Evolutionary conservation across 371 early-diverging fungal species (phyloP).

Genomic region (Actinomortierella ambigua): DNA sequence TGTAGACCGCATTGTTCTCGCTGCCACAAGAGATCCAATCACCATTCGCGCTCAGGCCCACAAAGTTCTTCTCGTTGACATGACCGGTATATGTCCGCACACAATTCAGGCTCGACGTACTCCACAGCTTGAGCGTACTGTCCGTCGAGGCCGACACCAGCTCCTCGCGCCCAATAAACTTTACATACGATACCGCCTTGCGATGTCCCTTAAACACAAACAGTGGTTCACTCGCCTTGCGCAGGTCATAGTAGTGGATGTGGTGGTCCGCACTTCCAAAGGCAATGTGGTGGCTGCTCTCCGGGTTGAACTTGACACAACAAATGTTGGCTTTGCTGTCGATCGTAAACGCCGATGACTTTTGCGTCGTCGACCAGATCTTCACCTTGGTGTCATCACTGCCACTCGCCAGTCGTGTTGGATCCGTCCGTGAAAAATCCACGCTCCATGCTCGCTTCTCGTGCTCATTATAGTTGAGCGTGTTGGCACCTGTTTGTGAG

Average conservation of each 20-base stretch:
- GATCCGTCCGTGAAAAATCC: conserved; percentile 79
- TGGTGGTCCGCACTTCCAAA: conserved; percentile 94
- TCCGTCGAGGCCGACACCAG: conserved; percentile 92
- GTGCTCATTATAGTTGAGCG: conserved; percentile 79
- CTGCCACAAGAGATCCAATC: conserved; percentile 93
- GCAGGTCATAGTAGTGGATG: conserved; percentile 86
- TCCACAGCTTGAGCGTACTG: conserved; percentile 88
- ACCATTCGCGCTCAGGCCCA: conserved; percentile 78
- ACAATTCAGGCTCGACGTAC: conserved; percentile 56
- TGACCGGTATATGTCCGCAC: conserved; percentile 82
- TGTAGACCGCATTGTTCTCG: conserved; percentile 86
- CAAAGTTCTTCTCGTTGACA: conserved; percentile 94
- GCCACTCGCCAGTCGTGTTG: conserved; percentile 80
- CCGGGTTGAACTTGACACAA: conserved; percentile 90
- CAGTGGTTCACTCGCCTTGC: conserved; percentile 70
- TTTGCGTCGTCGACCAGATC: conserved; percentile 82
- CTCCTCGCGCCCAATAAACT: conserved; percentile 73
- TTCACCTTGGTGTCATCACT: conserved; percentile 93
- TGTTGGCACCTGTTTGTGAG: conserved; percentile 62
- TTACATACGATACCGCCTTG: conserved; percentile 93
- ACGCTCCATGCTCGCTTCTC: conserved; percentile 91
- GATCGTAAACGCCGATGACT: conserved; percentile 74
- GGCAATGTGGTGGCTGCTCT: conserved; percentile 69
- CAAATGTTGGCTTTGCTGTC: conserved; percentile 88
- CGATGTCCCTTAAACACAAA: conserved; percentile 80